These are phyloP conservation scores for Alternaria sp. DNA, from an alignment of 2,329 filamentous ascomycete genomes.

Conservation along the genomic window DNA sequence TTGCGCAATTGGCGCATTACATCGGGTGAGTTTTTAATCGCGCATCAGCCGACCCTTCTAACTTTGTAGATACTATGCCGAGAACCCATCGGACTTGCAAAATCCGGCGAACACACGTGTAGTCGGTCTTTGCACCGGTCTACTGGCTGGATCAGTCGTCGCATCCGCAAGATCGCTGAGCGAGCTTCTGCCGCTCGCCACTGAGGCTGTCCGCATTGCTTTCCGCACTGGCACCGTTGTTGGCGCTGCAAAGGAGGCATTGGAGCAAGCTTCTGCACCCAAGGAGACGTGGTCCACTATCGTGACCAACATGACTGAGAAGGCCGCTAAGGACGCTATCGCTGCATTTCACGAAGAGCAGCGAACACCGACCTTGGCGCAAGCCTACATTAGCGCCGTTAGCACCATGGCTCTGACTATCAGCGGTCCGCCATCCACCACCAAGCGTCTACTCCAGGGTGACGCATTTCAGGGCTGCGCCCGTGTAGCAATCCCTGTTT, in stretches of 20 bases:
- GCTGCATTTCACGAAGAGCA: slow-evolving; percentile 66
- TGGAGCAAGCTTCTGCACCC: slow-evolving; percentile 63
- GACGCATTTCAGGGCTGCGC: slow-evolving; percentile 60
- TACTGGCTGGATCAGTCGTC: slow-evolving; percentile 74
- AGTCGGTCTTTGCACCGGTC: slow-evolving; percentile 73
- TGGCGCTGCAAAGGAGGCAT: slow-evolving; percentile 53
- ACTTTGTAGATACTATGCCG: slow-evolving; percentile 55
- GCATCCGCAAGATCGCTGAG: slow-evolving; percentile 69
- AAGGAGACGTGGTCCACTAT: slow-evolving; percentile 73
- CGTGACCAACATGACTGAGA: slow-evolving; percentile 64
- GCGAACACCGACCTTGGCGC: slow-evolving; percentile 59
- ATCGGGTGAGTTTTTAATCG: slow-evolving; percentile 65
- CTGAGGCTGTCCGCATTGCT: slow-evolving; percentile 70
- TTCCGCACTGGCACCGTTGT: slow-evolving; percentile 67
- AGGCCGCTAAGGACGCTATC: slow-evolving; percentile 61
- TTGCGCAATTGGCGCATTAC: slow-evolving; percentile 72
- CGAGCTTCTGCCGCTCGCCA: slow-evolving; percentile 68
- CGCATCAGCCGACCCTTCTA: slow-evolving; percentile 29
- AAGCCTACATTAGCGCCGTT: slow-evolving; percentile 67
- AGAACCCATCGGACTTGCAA: slow-evolving; percentile 63
- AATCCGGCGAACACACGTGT: slow-evolving; percentile 61
- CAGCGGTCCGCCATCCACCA: slow-evolving; percentile 65
- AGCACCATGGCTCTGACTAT: slow-evolving; percentile 67
- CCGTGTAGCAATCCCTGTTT: slow-evolving; percentile 63
- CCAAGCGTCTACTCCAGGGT: slow-evolving; percentile 61